These are phyloP conservation scores for Cardiospermum halicacabum DNA, from an alignment of 345 rosid species.

Conservation along the genomic window DNA sequence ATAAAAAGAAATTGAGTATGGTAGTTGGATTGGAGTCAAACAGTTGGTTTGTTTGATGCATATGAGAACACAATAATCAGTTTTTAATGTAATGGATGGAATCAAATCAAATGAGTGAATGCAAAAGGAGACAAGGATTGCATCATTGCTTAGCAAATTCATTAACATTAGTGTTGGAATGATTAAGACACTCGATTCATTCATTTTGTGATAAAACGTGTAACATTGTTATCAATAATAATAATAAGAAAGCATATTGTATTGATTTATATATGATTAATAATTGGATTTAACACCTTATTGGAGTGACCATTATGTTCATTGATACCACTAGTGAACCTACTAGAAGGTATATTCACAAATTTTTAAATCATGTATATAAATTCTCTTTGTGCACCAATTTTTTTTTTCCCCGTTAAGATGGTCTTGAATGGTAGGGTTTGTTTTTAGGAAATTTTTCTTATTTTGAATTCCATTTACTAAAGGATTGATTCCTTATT, in stretches of 20 bases:
- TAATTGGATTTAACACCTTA: background rate
- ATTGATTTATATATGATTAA: background rate
- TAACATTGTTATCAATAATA: background rate
- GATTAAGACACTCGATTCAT: background rate
- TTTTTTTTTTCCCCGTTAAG: too few relatives aligned
- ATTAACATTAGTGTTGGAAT: background rate
- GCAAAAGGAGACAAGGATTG: conserved; percentile 13
- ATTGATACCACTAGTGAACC: conserved; percentile 1
- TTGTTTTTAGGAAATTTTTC: too few relatives aligned
- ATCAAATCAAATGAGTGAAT: too few relatives aligned
- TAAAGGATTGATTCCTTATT: too few relatives aligned
- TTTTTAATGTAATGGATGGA: too few relatives aligned
- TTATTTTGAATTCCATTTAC: too few relatives aligned
- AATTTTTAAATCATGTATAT: background rate
- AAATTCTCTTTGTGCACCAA: too few relatives aligned
- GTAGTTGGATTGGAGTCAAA: too few relatives aligned
- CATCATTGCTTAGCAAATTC: conserved; percentile 19
- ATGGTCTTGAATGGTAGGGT: too few relatives aligned
- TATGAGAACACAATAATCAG: too few relatives aligned
- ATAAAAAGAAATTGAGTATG: background rate
- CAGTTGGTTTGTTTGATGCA: too few relatives aligned
- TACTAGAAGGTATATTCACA: background rate
- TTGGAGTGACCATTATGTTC: background rate
- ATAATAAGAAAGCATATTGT: background rate
- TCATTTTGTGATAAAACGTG: background rate